Conservation (phyloP, 192 early-diverging fungal species). For the Umbelopsis ramanniana region DNA sequence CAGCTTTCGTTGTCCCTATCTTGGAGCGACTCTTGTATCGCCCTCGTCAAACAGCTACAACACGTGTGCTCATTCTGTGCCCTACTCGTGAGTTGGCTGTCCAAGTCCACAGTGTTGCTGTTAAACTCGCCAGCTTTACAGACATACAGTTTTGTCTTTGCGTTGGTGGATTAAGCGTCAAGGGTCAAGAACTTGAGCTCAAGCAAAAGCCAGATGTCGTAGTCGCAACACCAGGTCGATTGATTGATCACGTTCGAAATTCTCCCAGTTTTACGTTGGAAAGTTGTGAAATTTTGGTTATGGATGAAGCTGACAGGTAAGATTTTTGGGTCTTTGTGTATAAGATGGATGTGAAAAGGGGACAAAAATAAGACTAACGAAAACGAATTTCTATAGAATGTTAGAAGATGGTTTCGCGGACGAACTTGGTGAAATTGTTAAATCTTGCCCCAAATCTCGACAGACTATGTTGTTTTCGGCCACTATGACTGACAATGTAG, state of each 20-base stretch:
- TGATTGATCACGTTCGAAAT: constrained; percentile 98
- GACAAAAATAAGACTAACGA: background rate
- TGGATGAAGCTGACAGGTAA: constrained; percentile 97
- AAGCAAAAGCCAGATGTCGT: constrained; percentile 87
- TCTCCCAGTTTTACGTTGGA: constrained; percentile 87
- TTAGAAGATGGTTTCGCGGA: constrained; percentile 97
- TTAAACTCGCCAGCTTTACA: constrained; percentile 83
- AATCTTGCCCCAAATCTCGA: constrained; percentile 80
- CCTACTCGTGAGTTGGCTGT: constrained; percentile 98
- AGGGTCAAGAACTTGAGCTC: constrained; percentile 88
- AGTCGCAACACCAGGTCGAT: constrained; percentile 96
- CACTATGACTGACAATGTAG: constrained; percentile 99
- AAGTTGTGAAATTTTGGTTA: constrained; percentile 91
- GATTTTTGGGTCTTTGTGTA: too few relatives aligned
- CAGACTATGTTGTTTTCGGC: constrained; percentile 99
- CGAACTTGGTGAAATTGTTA: constrained; percentile 95
- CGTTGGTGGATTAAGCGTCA: constrained; percentile 89
- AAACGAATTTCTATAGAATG: constrained; percentile 58
- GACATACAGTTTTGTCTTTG: constrained; percentile 87
- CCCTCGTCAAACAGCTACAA: constrained; percentile 76
- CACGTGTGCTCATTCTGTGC: constrained; percentile 89
- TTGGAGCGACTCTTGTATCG: constrained; percentile 93
- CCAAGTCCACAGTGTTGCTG: constrained; percentile 93
- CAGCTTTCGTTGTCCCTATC: constrained; percentile 94
- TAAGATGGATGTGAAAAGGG: background rate